These are phyloP conservation scores for Chenopodium berlandieri DNA, from an alignment of 148 eudicot species.

Conservation along the genomic window DNA sequence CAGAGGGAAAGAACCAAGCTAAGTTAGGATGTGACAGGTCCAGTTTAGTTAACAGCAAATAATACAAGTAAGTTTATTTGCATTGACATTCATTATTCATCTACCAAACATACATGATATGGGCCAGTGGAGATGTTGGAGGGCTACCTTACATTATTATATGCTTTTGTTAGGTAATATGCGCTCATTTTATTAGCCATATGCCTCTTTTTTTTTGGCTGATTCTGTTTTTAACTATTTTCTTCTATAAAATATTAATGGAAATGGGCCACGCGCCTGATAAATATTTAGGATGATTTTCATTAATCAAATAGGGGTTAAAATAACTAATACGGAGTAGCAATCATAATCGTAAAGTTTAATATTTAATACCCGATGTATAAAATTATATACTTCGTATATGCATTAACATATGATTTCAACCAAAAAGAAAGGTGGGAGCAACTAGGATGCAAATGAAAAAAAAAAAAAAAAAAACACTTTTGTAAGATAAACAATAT, in stretches of 20 bases:
- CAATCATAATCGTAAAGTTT: not conserved
- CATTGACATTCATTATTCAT: not conserved
- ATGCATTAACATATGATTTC: too few species aligned
- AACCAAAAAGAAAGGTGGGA: too few species aligned
- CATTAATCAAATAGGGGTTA: not conserved
- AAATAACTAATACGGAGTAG: too few species aligned
- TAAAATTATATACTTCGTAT: too few species aligned
- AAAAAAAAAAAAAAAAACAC: too few species aligned
- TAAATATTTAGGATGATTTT: not conserved
- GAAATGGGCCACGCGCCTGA: too few species aligned
- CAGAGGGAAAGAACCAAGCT: not conserved
- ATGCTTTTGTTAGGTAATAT: not conserved
- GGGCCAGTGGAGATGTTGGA: too few species aligned
- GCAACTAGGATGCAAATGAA: too few species aligned
- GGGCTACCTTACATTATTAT: not conserved
- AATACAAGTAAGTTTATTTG: not conserved
- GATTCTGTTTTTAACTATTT: not conserved
- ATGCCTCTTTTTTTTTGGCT: not conserved
- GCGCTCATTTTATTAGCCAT: not conserved
- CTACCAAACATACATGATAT: not conserved
- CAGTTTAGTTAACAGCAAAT: not conserved
- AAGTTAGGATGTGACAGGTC: conserved; percentile 7
- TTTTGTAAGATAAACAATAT: too few species aligned
- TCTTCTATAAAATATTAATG: not conserved
- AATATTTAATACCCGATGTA: too few species aligned